Percentiles rank a stretch among this genome's conserved stretches.
phyloP scores from a whole-genome alignment of 163 green algal species.

The Chloroidium sp. region DNA sequence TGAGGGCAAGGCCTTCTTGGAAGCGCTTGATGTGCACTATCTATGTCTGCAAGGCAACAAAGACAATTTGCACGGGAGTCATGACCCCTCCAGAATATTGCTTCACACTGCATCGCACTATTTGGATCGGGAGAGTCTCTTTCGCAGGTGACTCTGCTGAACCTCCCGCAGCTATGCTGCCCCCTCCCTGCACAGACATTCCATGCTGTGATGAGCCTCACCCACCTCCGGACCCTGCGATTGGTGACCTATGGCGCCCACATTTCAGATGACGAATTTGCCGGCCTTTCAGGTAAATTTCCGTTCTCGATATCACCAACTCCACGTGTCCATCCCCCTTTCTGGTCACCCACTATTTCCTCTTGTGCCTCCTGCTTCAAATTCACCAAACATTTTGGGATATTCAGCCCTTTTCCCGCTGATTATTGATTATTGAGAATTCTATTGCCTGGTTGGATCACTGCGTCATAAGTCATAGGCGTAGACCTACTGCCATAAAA shows the following conservation, averaged over 20 bases:
- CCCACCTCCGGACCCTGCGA: not conserved
- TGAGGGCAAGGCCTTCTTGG: too few relatives aligned
- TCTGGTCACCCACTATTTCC: too few relatives aligned
- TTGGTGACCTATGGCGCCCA: not conserved
- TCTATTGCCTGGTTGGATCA: not conserved
- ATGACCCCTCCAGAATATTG: not conserved
- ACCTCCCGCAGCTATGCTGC: not conserved
- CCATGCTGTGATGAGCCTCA: not conserved
- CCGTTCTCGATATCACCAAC: not conserved
- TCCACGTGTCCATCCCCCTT: not conserved
- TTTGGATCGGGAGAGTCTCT: not conserved
- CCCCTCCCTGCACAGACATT: not conserved
- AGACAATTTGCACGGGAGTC: not conserved
- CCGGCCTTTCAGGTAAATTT: not conserved
- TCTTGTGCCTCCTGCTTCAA: too few relatives aligned
- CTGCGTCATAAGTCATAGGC: too few relatives aligned
- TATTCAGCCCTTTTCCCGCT: not conserved
- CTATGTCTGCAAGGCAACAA: not conserved
- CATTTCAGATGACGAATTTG: not conserved
- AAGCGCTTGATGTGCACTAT: too few relatives aligned
- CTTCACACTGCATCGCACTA: not conserved
- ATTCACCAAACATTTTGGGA: not conserved
- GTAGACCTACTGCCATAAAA: too few relatives aligned
- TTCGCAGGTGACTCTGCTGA: not conserved
- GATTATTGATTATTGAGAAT: not conserved